phyloP scores from a whole-genome alignment of 257 asterid species.

The Solanum habrochaites region DNA sequence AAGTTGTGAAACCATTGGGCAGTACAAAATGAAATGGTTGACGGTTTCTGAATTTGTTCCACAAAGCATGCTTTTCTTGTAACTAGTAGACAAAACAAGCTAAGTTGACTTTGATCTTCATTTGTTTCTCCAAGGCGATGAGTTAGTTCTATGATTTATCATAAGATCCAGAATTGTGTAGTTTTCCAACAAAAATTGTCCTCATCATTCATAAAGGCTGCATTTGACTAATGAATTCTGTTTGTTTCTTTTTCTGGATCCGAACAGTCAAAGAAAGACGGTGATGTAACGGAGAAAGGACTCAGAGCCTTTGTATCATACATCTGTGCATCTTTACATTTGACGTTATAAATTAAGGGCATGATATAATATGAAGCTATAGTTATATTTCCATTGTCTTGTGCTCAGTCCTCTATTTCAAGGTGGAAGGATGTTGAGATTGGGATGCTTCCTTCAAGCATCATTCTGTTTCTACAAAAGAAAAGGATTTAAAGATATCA shows the following conservation, averaged over 20 bases:
- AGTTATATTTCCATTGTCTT: not conserved
- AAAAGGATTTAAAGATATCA: constrained; percentile 62
- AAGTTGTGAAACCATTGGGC: not conserved
- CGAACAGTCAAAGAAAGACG: constrained; percentile 68
- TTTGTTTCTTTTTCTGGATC: constrained; percentile 25
- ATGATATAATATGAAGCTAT: constrained; percentile 5
- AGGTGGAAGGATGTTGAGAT: constrained; percentile 97
- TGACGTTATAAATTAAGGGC: constrained; percentile 31
- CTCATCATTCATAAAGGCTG: not conserved
- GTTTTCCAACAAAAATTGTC: not conserved
- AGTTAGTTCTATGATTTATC: not conserved
- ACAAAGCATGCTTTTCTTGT: not conserved
- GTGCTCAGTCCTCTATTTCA: not conserved
- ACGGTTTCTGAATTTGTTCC: not conserved
- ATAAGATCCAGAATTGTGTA: not conserved
- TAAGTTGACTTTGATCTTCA: not conserved
- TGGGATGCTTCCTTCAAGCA: constrained; percentile 86
- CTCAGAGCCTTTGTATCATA: constrained; percentile 79
- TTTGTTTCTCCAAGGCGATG: not conserved
- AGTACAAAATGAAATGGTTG: not conserved
- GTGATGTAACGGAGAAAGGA: constrained; percentile 94
- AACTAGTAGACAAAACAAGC: not conserved
- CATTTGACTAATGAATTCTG: not conserved
- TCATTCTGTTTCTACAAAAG: constrained; percentile 51
- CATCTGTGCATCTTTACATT: constrained; percentile 68